phyloP scores from a whole-genome alignment of 495 filamentous ascomycete genomes.

The Aspergillus cavernicola region DNA sequence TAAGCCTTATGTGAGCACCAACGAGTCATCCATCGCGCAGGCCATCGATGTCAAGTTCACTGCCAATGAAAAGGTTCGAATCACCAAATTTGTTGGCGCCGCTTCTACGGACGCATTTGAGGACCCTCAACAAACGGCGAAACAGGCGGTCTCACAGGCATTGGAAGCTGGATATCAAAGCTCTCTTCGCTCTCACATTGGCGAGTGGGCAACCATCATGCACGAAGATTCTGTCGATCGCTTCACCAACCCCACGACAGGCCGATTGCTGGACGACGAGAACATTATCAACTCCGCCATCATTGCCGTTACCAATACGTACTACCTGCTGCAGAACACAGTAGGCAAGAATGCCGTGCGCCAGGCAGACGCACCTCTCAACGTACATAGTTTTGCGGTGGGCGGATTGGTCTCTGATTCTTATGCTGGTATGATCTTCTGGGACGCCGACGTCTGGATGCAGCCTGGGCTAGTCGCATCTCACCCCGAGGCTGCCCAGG shows the following conservation, averaged over 20 bases:
- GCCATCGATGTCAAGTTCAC: conserved; percentile 46
- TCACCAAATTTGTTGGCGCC: conserved; percentile 58
- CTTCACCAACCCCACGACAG: conserved; percentile 54
- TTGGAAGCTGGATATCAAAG: conserved; percentile 41
- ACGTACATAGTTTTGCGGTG: conserved; percentile 56
- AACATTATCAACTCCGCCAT: conserved; percentile 61
- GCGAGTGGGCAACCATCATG: conserved; percentile 55
- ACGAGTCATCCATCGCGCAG: conserved; percentile 59
- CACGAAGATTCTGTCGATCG: conserved; percentile 57
- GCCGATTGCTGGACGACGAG: conserved; percentile 54
- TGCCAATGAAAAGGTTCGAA: conserved; percentile 44
- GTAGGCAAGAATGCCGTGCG: conserved; percentile 50
- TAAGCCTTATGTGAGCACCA: conserved; percentile 47
- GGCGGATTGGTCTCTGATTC: conserved; percentile 60
- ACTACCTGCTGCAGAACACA: conserved; percentile 68
- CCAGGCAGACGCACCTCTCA: conserved; percentile 39
- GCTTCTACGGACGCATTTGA: conserved; percentile 60
- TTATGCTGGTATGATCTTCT: conserved; percentile 61
- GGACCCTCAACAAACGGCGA: conserved; percentile 49
- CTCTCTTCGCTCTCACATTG: conserved; percentile 46
- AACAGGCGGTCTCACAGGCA: conserved; percentile 41
- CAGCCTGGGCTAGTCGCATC: conserved; percentile 59
- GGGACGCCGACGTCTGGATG: conserved; percentile 69
- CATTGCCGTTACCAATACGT: conserved; percentile 60
- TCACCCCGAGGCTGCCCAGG: conserved; percentile 52